Base-by-base conservation (phyloP, 352 stramenopile species). In the Phytophthora multivora region DNA sequence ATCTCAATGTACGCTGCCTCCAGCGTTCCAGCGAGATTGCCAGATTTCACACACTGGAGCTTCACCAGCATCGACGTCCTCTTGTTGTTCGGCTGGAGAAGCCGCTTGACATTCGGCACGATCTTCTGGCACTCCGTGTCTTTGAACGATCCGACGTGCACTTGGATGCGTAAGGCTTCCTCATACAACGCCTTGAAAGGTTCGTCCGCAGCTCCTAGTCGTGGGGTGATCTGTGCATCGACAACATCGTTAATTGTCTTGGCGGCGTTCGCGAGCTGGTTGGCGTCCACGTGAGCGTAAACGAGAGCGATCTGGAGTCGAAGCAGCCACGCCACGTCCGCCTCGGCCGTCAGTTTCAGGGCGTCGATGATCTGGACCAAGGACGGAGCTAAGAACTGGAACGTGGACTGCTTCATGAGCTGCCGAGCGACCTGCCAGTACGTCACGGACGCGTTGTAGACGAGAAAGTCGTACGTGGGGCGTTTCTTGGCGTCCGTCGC, bases 381-480 rank as follows among this genome's bases (percentile, higher is more conserved):
- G 7, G 86, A 91, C 12, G 79, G 66, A n/a, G 77, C 49, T 7
- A 95, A 66, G 49, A 92, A 90, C 62, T 90, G 83, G 23, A 89
- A 89, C 1, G 73, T 91, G 4, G 77, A 75, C 11, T 70, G 66
- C 51, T 95, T 94, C 77, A 98, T 93, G 23, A 96, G 71, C 51
- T 88, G 79, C 4, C 90, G 73, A 42, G 86, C 76, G 45, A 97
- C 80, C 16, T 85, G 83, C 90, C 90, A 97, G 50, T 93, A 95
- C 25, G 80, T 78, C 10, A 97, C 79, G 0, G 86, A 96, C 10
- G 86, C 86, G 51, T 98, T 98, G 85, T 97, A 97, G 49, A 97
- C 77, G 13, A 98, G 76, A 56, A 97, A 97, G 49, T 96, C 80
- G 71, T 98, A 97, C 10, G 67, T 61, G 10, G 82, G 80, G 0